Evolutionary conservation across 192 early-diverging fungal genomes (phyloP), one percentile per base, ranked within the genome.

Genomic region (Glomus cerebriforme): DNA sequence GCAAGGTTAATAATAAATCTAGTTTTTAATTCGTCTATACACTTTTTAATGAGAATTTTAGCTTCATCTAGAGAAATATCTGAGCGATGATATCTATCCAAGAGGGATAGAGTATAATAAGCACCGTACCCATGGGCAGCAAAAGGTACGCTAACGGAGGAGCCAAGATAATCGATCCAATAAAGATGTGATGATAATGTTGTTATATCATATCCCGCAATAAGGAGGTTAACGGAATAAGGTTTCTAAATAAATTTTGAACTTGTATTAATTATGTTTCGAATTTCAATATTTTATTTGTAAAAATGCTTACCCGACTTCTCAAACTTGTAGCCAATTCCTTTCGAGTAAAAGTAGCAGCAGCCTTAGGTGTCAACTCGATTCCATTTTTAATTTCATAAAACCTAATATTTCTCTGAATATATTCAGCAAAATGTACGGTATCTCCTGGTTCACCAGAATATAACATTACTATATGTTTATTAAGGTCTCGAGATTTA

Each of bases 401-500:
- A 22, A 99, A 89, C 84, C 92, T 91, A 73, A 96, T 89, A 80
- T 98, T 99, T 75, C 92, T 87, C 82, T 97, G 94, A 79, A 99
- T 93, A 85, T 95, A 99, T 86, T 99, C 97, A 37, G 95, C 91
- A 88, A 98, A 99, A 78, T 96, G 92, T 31, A 93, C 92, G 7
- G 95, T 94, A 81, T 99, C 97, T 66, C 96, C 96, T 6, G 94
- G 87, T 85, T 96, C 96, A 74, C 97, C 97, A 37, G 92, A 86
- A 78, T 92, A 96, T 45, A 96, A 79, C 91, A 99, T 89, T 13
- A 97, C 76, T 6, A 91, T 93, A 79, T 96, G 90, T 71, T 91
- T 84, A 85, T 92, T 95, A 65, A 99, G 88, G 24, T 88, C 87
- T 67, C 93, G 90, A 34, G 94, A 92, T 89, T 98, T 98, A 91